Evolutionary conservation across 1,284 basidiomycete species (phyloP).

Genomic region (Singerocomus inundabilis): DNA sequence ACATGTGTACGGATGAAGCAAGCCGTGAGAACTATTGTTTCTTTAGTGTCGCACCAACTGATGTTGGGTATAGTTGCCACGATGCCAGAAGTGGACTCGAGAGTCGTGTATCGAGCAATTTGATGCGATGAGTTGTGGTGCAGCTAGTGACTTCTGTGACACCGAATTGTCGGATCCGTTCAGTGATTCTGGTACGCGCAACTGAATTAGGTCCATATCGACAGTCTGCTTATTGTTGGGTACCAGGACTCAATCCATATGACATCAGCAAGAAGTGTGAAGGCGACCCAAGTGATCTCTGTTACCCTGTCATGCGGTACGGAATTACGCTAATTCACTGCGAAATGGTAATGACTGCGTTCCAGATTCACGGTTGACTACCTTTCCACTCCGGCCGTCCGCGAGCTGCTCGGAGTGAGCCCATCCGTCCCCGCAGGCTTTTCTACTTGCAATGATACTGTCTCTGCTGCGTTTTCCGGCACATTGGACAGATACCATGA

Average conservation of each 20-base stretch:
- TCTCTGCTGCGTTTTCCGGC: constrained; percentile 41
- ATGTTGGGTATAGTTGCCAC: constrained; percentile 34
- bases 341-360: not conserved
- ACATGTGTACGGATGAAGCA: constrained; percentile 48
- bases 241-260: constrained; percentile 49
- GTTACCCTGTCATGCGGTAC: constrained; percentile 49
- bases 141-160: constrained; percentile 49
- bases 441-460: constrained; percentile 42
- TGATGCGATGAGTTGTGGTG: constrained; percentile 52
- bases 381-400: constrained; percentile 50
- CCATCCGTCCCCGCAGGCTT: constrained; percentile 44
- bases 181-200: constrained; percentile 33
- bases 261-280: constrained; percentile 61
- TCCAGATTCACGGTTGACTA: constrained; percentile 48
- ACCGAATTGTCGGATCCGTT: constrained; percentile 33
- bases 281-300: constrained; percentile 38
- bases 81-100: constrained; percentile 47
- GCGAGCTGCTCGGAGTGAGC: constrained; percentile 56
- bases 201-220: too few species aligned
- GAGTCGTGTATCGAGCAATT: constrained; percentile 45
- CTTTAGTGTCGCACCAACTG: not conserved
- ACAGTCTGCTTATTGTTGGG: not conserved
- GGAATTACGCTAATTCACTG: not conserved
- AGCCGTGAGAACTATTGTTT: constrained; percentile 33
- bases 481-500: constrained; percentile 42